Base-by-base conservation (phyloP, 2,329 filamentous ascomycete genomes). In the Pseudovirgaria hyperparasitica region DNA sequence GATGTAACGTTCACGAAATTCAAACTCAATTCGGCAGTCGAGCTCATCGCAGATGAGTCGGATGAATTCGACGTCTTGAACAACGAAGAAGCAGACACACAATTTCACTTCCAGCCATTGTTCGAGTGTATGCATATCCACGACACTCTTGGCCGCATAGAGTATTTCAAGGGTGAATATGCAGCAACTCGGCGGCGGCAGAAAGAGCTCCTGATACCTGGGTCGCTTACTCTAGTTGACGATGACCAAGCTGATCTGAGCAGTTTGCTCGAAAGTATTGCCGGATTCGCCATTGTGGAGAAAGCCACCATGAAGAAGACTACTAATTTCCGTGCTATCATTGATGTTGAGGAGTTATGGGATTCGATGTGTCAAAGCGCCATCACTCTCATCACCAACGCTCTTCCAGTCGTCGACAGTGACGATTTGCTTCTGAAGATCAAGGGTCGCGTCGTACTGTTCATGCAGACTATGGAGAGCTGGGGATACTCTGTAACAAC, bases 281-380 rank as follows among this genome's bases (percentile, higher is more conserved):
- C 87, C 14, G 90, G 90, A 0, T 98, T 98, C 54, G 84, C 87
- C 5, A 94, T 98, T 34, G 82, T 98, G 21, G 90, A 98, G 52
- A 85, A 82, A 43, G 82, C 84, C 7, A 98, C 90, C 0, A 85
- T 94, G 75, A 77, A 77, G 38, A 79, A 80, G 39, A 77, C 79
- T 1, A 82, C 84, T 2, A 82, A 90, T 44, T 62, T 98, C 26
- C 75, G 90, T 36, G 79, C 84, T 16, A 62, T 72, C 8, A 72
- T 81, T 38, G 90, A 98, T 59, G 86, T 94, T n/a, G 90, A 98
- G 46, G 90, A 96, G 54, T 62, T 98, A 2, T 98, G 90, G 90
- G 87, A 96, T 44, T 94, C 86, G 0, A 90, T 96, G 82, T 96
- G 87, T 47, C 82, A 86, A 45, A 76, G 78, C 23, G 78, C 82